Base-by-base conservation (phyloP, 768 basidiomycete species). In the Phallus indusiatus region DNA sequence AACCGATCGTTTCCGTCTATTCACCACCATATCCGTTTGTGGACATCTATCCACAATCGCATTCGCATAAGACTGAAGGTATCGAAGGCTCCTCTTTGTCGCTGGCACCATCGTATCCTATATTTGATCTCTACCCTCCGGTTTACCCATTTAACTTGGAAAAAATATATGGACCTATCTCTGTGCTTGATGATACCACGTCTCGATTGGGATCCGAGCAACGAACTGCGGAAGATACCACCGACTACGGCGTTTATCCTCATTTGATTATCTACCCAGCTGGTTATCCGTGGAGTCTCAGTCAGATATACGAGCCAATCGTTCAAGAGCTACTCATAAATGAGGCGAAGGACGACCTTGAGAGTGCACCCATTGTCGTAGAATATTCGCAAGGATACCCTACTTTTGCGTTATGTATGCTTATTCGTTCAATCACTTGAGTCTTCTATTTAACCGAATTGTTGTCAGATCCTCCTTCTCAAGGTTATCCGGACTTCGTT, bases 101-200 rank as follows among this genome's bases (percentile, higher is more conserved):
- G 3, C 50, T 51, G 18, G 4, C 28, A 12, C 12, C 50, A 22
- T 20, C 50, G 42, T 80, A 78, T 64, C 78, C 79, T 35, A 59
- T 73, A 64, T 68, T 78, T 46, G 67, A 74, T 57, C 61, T 76
- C 20, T 79, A 78, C 66, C 76, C 76, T 34, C 51, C 63, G 33
- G 21, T 52, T 55, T 51, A 51, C 28, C 50, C 50, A 6, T 51
- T 51, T 14, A 51, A 51, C 18, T 51, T 51, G 50, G 50, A 14
- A 34, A 14, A 34, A 18, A 51, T 51, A 51, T 51, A 51, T 12
- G 11, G 16, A 8, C 21, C 50, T 11, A 16, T 51, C 4, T 51
- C 20, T 4, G 3, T 51, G 16, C 11, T 34, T 22, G 12, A 51
- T 12, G 50, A 51, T 34, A 5, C 12, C 5, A 12, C 12, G 50